These are phyloP conservation scores for Rhodotorula mucilaginosa DNA, from an alignment of 1,284 basidiomycete species.

Conservation along the genomic window DNA sequence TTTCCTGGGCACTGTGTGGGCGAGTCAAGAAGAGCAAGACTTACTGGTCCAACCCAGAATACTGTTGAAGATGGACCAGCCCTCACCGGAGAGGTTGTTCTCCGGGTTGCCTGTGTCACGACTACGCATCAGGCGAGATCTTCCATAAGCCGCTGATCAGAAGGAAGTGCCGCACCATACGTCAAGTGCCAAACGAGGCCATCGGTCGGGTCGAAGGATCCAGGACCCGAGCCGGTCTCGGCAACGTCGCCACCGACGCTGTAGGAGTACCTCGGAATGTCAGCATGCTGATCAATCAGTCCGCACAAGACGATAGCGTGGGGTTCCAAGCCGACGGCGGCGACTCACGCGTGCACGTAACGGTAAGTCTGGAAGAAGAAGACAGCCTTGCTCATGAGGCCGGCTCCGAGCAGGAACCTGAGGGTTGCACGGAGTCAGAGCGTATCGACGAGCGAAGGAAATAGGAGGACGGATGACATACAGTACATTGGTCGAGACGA, in stretches of 20 bases:
- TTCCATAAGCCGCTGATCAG: not conserved
- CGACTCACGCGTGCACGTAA: constrained; percentile 59
- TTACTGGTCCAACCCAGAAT: constrained; percentile 37
- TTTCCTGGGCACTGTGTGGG: too few relatives aligned
- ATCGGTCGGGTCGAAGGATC: constrained; percentile 45
- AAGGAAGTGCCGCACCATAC: not conserved
- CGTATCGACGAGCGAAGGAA: not conserved
- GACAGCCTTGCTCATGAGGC: constrained; percentile 72
- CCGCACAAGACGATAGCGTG: not conserved
- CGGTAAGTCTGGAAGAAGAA: constrained; percentile 67
- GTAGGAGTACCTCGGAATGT: not conserved
- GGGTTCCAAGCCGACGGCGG: not conserved
- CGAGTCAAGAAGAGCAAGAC: not conserved
- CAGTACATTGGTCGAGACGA: constrained; percentile 83
- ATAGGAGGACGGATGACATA: not conserved
- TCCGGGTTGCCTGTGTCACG: constrained; percentile 69
- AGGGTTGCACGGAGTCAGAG: too few relatives aligned
- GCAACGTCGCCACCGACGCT: constrained; percentile 69
- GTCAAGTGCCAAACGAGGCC: constrained; percentile 52
- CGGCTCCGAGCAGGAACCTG: constrained; percentile 79
- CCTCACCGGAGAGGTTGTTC: constrained; percentile 52
- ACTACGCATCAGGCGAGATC: not conserved
- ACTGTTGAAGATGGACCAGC: constrained; percentile 27
- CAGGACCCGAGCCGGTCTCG: constrained; percentile 77
- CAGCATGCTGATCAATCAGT: constrained; percentile 1